Base-by-base conservation (phyloP, 768 basidiomycete species). In the Calocybe gangraenosa region DNA sequence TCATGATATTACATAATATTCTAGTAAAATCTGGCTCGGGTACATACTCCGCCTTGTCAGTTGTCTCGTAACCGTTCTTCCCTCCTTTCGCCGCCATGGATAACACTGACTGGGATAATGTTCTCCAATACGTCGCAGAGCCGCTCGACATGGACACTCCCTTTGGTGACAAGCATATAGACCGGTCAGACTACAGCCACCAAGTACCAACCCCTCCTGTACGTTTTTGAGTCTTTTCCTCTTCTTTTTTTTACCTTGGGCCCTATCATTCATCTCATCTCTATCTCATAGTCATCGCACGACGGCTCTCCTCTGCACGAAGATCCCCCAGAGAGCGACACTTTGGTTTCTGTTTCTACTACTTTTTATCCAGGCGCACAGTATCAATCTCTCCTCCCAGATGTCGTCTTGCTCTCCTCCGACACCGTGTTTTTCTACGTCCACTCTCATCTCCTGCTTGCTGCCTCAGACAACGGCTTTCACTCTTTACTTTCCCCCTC, bases 401-500 rank as follows among this genome's bases (percentile, higher is more conserved):
- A 92, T 58, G 53, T 80, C 35, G 71, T 84, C 53, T 65, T 89
- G 40, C 66, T 89, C 44, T 82, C 87, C 2, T 73, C 79, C 21
- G 90, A 92, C 57, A 74, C 76, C 14, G 87, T 92, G 32, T 88
- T 89, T 64, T 92, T 92, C 73, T 91, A 91, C 57, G 82, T 83
- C 5, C 87, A 91, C 60, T 67, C 71, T 0, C 67, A 78, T 34
- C 55, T 78, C 41, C 66, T 92, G 34, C 69, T 84, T 25, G 57
- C 64, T 2, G 73, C 69, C 9, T 92, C 90, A 10, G 64, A 67
- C 23, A 92, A 89, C 51, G 65, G 62, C 10, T 90, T 91, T 64
- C 72, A 75, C 37, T 66, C 71, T 3, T 71, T 80, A 33, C 64
- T 92, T 15, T 75, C 82, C 2, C 49, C 66, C 3, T 55, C 70